Percentiles rank a stretch among this genome's conserved stretches.
phyloP scores from a whole-genome alignment of 176 grass and related monocot species.

The Triticum urartu region DNA sequence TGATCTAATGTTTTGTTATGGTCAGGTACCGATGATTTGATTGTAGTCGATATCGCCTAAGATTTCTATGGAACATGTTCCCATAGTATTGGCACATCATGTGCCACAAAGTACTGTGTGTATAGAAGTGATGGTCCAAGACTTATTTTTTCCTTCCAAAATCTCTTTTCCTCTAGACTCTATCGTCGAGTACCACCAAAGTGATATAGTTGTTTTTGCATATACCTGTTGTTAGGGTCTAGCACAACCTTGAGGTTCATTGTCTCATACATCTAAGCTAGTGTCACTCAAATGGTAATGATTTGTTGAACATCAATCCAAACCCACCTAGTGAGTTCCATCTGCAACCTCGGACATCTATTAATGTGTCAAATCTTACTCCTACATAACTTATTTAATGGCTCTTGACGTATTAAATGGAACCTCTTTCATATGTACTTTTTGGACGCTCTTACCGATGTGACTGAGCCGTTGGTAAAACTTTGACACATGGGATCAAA shows the following conservation, averaged over 20 bases:
- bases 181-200: background rate
- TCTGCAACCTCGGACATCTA: background rate
- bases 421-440: background rate
- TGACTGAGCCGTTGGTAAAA: background rate
- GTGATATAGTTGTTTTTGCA: too few relatives aligned
- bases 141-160: background rate
- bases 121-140: background rate
- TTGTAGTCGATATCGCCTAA: background rate
- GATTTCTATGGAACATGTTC: background rate
- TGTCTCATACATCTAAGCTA: background rate
- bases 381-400: background rate
- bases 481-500: background rate
- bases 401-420: background rate
- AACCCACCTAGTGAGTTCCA: background rate
- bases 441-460: background rate
- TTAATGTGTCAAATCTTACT: background rate
- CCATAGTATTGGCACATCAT: background rate
- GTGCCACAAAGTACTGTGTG: background rate
- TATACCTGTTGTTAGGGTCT: too few relatives aligned
- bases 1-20: background rate
- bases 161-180: background rate
- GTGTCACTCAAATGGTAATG: background rate
- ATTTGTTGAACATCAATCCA: background rate
- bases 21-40: background rate
- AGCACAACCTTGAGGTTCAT: too few relatives aligned